Conservation (phyloP, 228 moss, liverwort and hornwort genomes). For the Sphagnum magellanicum region DNA sequence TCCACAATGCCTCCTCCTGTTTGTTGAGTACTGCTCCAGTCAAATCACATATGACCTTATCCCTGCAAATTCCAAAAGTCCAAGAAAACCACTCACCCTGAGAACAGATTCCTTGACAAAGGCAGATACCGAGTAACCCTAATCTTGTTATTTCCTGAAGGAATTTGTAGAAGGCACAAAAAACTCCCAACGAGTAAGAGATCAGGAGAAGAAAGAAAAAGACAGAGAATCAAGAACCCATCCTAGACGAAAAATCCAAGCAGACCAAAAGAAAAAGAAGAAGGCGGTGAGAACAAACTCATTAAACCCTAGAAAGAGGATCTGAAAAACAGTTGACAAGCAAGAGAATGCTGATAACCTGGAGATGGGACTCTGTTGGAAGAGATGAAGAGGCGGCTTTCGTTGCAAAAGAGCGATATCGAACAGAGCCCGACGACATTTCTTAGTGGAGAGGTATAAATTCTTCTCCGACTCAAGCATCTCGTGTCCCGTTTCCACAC, state of each 20-base stretch:
- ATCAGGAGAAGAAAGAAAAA: no score
- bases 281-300: no score
- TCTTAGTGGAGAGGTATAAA: conserved; percentile 31
- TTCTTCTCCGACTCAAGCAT: conserved; percentile 30
- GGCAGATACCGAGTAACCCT: not conserved
- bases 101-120: not conserved
- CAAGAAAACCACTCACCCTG: not conserved
- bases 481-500: conserved; percentile 52
- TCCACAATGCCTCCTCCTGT: conserved; percentile 54
- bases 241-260: no score
- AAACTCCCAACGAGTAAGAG: not conserved
- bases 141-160: not conserved
- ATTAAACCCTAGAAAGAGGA: no score
- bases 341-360: conserved; percentile 8
- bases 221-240: no score
- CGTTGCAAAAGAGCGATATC: conserved; percentile 30
- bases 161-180: not conserved
- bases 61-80: conserved; percentile 10
- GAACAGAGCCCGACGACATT: conserved; percentile 47
- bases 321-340: no score
- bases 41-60: conserved; percentile 48
- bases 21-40: conserved; percentile 53
- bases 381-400: conserved; percentile 28
- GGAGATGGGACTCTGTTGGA: conserved; percentile 31
- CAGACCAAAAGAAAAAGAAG: no score